These are phyloP conservation scores for Hypoxylon fuscum DNA, from an alignment of 495 filamentous ascomycete species.

Conservation along the genomic window DNA sequence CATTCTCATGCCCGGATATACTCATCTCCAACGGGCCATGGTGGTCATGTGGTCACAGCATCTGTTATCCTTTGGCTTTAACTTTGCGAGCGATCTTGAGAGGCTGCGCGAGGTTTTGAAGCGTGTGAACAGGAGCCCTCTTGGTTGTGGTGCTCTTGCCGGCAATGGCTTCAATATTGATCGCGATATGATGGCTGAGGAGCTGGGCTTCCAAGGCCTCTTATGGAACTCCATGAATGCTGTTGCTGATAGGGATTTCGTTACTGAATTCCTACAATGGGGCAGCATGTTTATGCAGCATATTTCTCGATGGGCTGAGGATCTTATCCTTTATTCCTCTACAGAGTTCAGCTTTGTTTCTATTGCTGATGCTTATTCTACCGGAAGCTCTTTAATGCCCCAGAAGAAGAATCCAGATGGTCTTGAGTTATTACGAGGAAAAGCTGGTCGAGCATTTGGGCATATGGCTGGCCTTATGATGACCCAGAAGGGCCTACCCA, in stretches of 20 bases:
- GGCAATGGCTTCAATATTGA: conserved; percentile 77
- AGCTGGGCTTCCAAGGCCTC: conserved; percentile 84
- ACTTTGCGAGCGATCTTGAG: conserved; percentile 81
- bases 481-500: conserved; percentile 87
- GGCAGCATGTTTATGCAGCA: conserved; percentile 84
- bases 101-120: conserved; percentile 77
- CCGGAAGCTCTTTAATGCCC: conserved; percentile 87
- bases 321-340: conserved; percentile 87
- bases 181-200: conserved; percentile 81
- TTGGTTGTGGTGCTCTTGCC: conserved; percentile 88
- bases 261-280: conserved; percentile 91
- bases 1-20: conserved; percentile 74
- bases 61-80: conserved; percentile 80
- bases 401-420: conserved; percentile 86
- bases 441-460: conserved; percentile 84
- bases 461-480: conserved; percentile 90
- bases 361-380: conserved; percentile 86
- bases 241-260: conserved; percentile 86
- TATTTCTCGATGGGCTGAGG: conserved; percentile 86
- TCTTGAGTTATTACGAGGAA: conserved; percentile 88
- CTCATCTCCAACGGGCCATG: conserved; percentile 91
- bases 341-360: conserved; percentile 84
- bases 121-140: conserved; percentile 79
- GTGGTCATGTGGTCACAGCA: conserved; percentile 90
- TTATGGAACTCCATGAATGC: conserved; percentile 83